phyloP scores from a whole-genome alignment of 148 eudicot genomes.

The Camellia japonica region DNA sequence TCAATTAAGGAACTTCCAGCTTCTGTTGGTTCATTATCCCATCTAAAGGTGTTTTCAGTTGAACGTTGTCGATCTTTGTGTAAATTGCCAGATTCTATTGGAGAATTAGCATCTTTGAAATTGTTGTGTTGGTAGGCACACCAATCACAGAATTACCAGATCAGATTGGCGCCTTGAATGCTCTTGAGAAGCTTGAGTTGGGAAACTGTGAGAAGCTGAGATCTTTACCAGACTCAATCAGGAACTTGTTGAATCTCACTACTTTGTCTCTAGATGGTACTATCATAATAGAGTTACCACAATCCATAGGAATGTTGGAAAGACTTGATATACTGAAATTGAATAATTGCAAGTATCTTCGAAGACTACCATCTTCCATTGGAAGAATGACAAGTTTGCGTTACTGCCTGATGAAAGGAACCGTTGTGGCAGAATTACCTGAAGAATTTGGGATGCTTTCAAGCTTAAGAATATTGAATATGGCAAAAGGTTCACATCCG shows the following conservation, averaged over 20 bases:
- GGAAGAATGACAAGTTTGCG: constrained; percentile 36
- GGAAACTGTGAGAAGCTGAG: constrained; percentile 35
- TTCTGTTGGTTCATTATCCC: constrained; percentile 37
- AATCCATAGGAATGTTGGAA: constrained; percentile 45
- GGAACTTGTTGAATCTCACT: constrained; percentile 34
- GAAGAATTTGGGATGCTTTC: constrained; percentile 50
- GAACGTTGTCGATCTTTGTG: constrained; percentile 26
- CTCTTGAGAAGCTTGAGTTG: constrained; percentile 39
- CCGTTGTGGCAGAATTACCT: constrained; percentile 43
- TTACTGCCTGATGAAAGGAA: constrained; percentile 38
- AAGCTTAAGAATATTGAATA: constrained; percentile 30
- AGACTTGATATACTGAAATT: constrained; percentile 38
- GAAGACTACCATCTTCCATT: constrained; percentile 35
- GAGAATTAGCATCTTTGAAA: constrained; percentile 31
- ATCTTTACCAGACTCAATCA: constrained; percentile 39
- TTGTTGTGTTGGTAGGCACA: constrained; percentile 31
- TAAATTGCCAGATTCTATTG: constrained; percentile 36
- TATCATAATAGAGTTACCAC: constrained; percentile 41
- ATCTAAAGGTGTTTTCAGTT: constrained; percentile 37
- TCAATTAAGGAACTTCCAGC: constrained; percentile 39
- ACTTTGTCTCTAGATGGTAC: constrained; percentile 27
- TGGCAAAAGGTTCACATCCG: constrained; percentile 31
- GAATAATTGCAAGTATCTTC: constrained; percentile 31
- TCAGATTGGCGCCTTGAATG: constrained; percentile 38
- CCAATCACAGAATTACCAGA: constrained; percentile 37